phyloP scores from a whole-genome alignment of 1,284 basidiomycete genomes.

The Cerioporus squamosus region DNA sequence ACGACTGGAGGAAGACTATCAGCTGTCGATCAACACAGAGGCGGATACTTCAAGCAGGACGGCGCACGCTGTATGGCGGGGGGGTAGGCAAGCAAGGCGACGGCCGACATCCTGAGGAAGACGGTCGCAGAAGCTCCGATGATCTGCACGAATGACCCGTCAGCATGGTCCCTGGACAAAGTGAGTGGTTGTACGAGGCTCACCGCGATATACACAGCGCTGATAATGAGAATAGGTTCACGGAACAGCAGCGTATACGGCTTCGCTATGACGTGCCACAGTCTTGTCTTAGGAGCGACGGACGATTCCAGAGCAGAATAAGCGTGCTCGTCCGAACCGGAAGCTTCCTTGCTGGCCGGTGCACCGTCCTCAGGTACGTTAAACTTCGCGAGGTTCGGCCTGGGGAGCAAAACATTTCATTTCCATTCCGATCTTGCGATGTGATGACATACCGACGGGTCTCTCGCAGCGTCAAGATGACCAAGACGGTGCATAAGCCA shows the following conservation, averaged over 20 bases:
- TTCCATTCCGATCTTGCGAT: background rate
- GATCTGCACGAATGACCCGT: background rate
- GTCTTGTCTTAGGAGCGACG: background rate
- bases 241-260: background rate
- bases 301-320: background rate
- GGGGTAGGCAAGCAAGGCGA: background rate
- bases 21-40: background rate
- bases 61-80: background rate
- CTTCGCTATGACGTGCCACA: background rate
- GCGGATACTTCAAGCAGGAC: background rate
- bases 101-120: background rate
- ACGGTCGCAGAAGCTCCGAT: background rate
- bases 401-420: no score
- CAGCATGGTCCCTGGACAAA: background rate
- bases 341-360: no score
- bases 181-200: background rate
- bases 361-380: background rate
- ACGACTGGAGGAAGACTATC: background rate
- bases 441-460: background rate
- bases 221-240: background rate
- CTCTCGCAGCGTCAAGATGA: slow-evolving; percentile 2
- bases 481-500: background rate
- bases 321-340: background rate
- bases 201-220: background rate
- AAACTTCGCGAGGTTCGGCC: background rate